These are phyloP conservation scores for Acephala macrosclerotiorum DNA, from an alignment of 2,329 filamentous ascomycete genomes.

Conservation along the genomic window DNA sequence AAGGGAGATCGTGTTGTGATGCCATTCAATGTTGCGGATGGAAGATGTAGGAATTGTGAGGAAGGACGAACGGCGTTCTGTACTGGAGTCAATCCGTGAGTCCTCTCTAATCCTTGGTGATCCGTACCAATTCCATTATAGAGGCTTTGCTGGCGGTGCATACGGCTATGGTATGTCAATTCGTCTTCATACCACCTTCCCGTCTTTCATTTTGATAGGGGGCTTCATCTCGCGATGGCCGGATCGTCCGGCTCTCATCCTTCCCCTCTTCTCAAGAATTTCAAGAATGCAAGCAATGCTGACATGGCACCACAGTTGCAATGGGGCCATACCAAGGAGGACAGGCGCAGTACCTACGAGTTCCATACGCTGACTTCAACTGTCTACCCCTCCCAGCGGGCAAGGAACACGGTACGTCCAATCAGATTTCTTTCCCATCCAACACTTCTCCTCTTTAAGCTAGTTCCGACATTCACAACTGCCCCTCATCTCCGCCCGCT, in stretches of 20 bases:
- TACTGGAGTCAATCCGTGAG: slow-evolving; percentile 63
- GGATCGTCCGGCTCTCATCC: neutral
- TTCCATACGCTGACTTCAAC: slow-evolving; percentile 74
- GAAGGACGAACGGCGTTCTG: slow-evolving; percentile 81
- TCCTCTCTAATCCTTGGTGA: neutral
- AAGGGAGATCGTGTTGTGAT: slow-evolving; percentile 82
- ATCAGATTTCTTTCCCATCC: neutral
- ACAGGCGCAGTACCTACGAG: slow-evolving; percentile 72
- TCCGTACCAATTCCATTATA: slow-evolving; percentile 13
- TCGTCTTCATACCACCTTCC: too few relatives aligned
- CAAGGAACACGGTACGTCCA: slow-evolving; percentile 56
- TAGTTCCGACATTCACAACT: neutral
- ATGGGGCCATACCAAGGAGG: slow-evolving; percentile 70
- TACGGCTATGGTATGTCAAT: slow-evolving; percentile 56
- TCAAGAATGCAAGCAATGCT: neutral
- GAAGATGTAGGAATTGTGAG: slow-evolving; percentile 83
- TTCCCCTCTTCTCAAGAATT: neutral
- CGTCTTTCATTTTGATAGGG: neutral
- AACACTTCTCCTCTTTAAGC: neutral
- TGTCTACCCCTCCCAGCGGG: slow-evolving; percentile 66
- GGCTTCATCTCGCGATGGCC: neutral
- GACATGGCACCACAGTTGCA: slow-evolving; percentile 45
- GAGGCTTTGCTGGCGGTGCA: slow-evolving; percentile 63
- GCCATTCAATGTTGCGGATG: slow-evolving; percentile 86
- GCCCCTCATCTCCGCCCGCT: too few relatives aligned